Conservation (phyloP, 768 basidiomycete genomes). For the Strobilomyces echinocephalus region DNA sequence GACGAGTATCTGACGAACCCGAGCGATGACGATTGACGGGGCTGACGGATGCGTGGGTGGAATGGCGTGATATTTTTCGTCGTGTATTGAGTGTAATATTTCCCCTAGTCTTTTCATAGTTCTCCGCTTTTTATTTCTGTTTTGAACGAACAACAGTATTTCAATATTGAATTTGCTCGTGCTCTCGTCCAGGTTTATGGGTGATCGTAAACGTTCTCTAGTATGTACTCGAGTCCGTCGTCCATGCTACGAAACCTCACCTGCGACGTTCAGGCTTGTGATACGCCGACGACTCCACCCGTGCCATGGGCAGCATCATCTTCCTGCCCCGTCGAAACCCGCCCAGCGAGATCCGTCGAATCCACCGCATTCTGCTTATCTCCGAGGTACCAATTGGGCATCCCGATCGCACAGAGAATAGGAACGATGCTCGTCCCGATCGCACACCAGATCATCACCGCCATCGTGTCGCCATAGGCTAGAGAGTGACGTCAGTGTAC, state of each 20-base stretch:
- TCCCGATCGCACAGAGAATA: neutral
- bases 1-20: slow-evolving; percentile 61
- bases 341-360: neutral
- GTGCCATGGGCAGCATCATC: neutral
- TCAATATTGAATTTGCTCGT: neutral
- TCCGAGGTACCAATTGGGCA: neutral
- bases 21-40: slow-evolving; percentile 62
- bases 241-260: neutral
- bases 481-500: neutral
- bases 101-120: neutral
- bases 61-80: neutral
- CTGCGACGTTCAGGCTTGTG: neutral
- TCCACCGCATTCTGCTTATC: neutral
- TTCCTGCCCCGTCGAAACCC: neutral
- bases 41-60: slow-evolving; percentile 1
- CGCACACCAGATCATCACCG: neutral
- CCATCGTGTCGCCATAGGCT: neutral
- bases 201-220: too few species aligned
- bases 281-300: neutral
- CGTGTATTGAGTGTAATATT: slow-evolving; percentile 17
- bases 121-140: neutral
- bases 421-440: neutral
- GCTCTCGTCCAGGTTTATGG: too few species aligned
- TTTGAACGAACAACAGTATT: slow-evolving; percentile 1
- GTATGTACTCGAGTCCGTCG: neutral